Percentiles rank a stretch among this genome's conserved stretches.
phyloP scores from a whole-genome alignment of 805 yeast genomes.

The Monosporozyma servazzii region DNA sequence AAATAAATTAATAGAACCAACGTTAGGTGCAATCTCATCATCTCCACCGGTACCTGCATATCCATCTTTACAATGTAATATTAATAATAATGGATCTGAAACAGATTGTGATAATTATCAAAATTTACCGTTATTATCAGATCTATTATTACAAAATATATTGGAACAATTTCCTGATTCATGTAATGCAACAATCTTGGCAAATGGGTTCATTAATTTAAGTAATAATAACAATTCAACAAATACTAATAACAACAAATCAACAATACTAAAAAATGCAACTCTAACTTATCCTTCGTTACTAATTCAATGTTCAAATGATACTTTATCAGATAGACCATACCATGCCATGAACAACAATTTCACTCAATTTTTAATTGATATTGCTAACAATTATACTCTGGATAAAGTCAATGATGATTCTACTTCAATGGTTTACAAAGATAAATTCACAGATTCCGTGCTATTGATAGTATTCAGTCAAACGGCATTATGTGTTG shows the following conservation, averaged over 20 bases:
- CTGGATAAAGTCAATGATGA: background rate
- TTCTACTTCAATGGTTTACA: constrained; percentile 8
- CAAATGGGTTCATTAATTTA: constrained; percentile 12
- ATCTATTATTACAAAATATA: constrained; percentile 6
- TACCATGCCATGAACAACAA: constrained; percentile 1
- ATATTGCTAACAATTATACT: constrained; percentile 1
- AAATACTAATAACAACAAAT: background rate
- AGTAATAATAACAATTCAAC: background rate
- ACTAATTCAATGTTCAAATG: constrained; percentile 11
- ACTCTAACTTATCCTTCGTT: constrained; percentile 16
- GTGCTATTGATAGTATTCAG: constrained; percentile 41
- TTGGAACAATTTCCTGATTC: constrained; percentile 7
- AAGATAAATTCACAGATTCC: constrained; percentile 33
- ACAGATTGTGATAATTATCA: background rate
- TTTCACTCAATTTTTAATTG: background rate
- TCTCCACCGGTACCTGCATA: background rate
- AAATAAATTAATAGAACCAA: background rate
- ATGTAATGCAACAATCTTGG: constrained; percentile 12
- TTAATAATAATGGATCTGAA: background rate
- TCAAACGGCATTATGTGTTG: constrained; percentile 45
- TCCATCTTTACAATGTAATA: background rate
- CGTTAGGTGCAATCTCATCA: background rate
- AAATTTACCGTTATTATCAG: constrained; percentile 5
- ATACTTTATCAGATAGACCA: background rate
- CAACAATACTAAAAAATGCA: constrained; percentile 3